A percentile compares a stretch with the other conserved stretches of the same genome.
phyloP scores from a whole-genome alignment of 2,329 filamentous ascomycete genomes.

The Talaromyces sp. region DNA sequence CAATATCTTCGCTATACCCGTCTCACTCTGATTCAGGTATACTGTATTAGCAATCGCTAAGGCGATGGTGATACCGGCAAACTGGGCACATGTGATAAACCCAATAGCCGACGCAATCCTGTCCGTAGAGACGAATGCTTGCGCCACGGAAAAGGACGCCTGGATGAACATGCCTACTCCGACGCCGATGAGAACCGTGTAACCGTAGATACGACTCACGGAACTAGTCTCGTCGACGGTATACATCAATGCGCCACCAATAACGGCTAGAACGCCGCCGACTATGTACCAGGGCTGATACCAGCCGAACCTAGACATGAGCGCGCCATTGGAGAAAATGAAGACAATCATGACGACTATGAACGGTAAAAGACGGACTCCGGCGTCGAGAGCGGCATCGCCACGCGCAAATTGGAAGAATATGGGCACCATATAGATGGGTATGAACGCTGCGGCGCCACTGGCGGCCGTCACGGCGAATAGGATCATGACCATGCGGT shows the following conservation, averaged over 20 bases:
- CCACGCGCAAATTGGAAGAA: conserved; percentile 53
- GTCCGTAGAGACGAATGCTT: neutral
- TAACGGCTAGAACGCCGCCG: conserved; percentile 24
- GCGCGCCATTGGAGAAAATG: conserved; percentile 23
- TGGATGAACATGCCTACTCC: conserved; percentile 23
- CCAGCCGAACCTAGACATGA: conserved; percentile 22
- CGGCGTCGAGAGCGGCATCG: conserved; percentile 33
- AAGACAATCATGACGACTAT: conserved; percentile 23
- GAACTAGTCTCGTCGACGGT: conserved; percentile 21
- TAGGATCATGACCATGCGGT: conserved; percentile 41
- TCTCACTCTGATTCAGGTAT: neutral
- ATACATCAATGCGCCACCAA: conserved; percentile 25
- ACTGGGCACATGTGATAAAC: conserved; percentile 6
- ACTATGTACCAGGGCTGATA: conserved; percentile 28
- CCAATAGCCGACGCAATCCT: neutral
- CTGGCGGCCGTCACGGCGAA: conserved; percentile 26
- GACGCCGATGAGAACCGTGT: conserved; percentile 24
- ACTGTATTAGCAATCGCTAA: conserved; percentile 3
- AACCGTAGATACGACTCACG: conserved; percentile 26
- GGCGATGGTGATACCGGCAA: neutral
- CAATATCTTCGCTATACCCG: neutral
- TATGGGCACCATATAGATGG: conserved; percentile 53
- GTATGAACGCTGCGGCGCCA: conserved; percentile 28
- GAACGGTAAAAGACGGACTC: conserved; percentile 30
- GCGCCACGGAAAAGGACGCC: conserved; percentile 21